A percentile compares a stretch with the other conserved stretches of the same genome.
Conservation (phyloP, 129 eudicot species). For the Arctium minus region DNA sequence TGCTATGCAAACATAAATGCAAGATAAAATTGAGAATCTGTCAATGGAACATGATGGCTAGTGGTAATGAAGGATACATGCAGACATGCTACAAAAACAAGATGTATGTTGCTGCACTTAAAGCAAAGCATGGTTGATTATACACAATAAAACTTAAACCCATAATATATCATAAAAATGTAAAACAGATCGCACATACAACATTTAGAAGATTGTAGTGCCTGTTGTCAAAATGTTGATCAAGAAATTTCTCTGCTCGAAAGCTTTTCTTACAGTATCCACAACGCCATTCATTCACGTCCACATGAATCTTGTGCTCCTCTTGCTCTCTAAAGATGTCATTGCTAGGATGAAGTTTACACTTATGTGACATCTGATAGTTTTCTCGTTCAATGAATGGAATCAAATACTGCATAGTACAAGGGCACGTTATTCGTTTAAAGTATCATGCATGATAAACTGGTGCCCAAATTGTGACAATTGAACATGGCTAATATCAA, state of each 20-base stretch:
- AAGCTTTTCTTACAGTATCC: constrained; percentile 92
- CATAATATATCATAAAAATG: constrained; percentile 11
- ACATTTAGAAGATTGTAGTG: constrained; percentile 81
- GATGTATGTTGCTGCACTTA: constrained; percentile 1
- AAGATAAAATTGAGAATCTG: not conserved
- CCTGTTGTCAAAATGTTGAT: constrained; percentile 90
- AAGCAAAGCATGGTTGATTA: not conserved
- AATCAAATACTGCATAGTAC: constrained; percentile 69
- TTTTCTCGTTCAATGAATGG: constrained; percentile 84
- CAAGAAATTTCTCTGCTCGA: constrained; percentile 76
- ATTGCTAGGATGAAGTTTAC: constrained; percentile 82
- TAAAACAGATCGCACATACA: constrained; percentile 45
- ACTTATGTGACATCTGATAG: constrained; percentile 53
- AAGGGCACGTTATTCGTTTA: not conserved
- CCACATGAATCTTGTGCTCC: constrained; percentile 81
- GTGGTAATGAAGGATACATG: not conserved
- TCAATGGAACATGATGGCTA: not conserved
- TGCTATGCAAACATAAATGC: not conserved
- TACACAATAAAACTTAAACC: not conserved
- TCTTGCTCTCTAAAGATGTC: constrained; percentile 93
- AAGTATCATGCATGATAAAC: not conserved
- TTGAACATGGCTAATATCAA: not conserved
- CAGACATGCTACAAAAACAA: not conserved
- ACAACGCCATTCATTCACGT: constrained; percentile 94
- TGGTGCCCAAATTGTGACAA: not conserved